Evolutionary conservation across 495 filamentous ascomycete species (phyloP), one percentile per base, ranked within the genome.

Genomic region (Cercophora sp.): DNA sequence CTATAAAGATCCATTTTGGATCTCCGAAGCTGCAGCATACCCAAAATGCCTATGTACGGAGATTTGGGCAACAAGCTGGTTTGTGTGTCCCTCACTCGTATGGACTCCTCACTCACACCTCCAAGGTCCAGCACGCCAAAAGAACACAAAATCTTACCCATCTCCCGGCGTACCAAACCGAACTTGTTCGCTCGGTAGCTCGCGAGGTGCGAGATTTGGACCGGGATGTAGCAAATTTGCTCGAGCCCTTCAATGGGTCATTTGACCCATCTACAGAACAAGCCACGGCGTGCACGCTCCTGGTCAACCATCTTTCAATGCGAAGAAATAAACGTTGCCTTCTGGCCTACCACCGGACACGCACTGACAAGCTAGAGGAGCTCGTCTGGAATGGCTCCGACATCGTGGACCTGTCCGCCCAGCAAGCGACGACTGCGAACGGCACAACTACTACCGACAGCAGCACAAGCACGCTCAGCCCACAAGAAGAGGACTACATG

Each of bases 401-500:
- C 66, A 77, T 96, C 15, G 58, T 73, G n/a, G 74, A 78, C 50
- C 64, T 77, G 29, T 65, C 73, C 15, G 72, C 69, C 22, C 68
- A 72, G 62, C 63, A 72, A 48, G 63, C 57, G 37, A 54, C 54
- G 37, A 55, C 59, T n/a, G 55, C 35, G 25, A 63, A 60, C 32
- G 75, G 68, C 15, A 70, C 54, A 47, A 64, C 48, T 15, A 58
- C 51, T 27, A 58, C 34, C 55, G 70, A 57, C 58, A 70, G 68
- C 27, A 65, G 67, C 10, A 74, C 80, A 49, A 96, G 85, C 70
- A 95, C 86, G 56, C 71, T 99, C 46, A 96, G 91, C 66, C 92
- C 94, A 2, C 93, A 99, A 66, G 94, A 99, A 67, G 93, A 96
- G 68, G 94, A 97, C 64, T 97, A 96, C 67, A 85, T 95, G 32